Percentiles rank a stretch among this genome's conserved stretches.
Evolutionary conservation across 177 flowering plant species (phyloP).

Genomic region (Vitis hybrid): DNA sequence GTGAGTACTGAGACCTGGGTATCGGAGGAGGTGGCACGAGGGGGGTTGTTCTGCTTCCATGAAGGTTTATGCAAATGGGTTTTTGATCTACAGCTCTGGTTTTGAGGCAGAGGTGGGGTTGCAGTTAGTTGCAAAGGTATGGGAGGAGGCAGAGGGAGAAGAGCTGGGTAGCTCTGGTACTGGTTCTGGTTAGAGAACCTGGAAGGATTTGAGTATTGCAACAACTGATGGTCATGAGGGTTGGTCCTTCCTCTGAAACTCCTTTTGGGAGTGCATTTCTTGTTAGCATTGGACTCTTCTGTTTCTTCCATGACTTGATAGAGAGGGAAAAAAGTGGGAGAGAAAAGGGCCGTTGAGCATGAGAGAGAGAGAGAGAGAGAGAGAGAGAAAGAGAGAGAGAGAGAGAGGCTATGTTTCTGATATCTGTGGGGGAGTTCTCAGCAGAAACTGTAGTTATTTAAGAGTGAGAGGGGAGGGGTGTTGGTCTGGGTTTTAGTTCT

Average conservation of each 20-base stretch:
- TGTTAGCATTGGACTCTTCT: slow-evolving; percentile 42
- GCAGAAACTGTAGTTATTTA: slow-evolving; percentile 25
- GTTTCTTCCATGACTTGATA: slow-evolving; percentile 48
- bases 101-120: slow-evolving; percentile 43
- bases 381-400: slow-evolving; percentile 5
- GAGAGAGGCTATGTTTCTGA: slow-evolving; percentile 1
- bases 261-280: slow-evolving; percentile 45
- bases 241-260: slow-evolving; percentile 28
- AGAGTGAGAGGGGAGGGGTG: slow-evolving; percentile 23
- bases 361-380: slow-evolving; percentile 7
- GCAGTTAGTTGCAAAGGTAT: slow-evolving; percentile 43
- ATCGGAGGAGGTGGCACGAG: slow-evolving; percentile 50
- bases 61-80: slow-evolving; percentile 50
- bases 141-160: slow-evolving; percentile 66
- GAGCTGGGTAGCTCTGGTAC: slow-evolving; percentile 48
- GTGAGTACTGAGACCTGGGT: slow-evolving; percentile 30
- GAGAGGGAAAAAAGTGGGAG: slow-evolving; percentile 4
- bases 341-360: slow-evolving; percentile 4
- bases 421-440: slow-evolving; percentile 2
- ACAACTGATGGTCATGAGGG: slow-evolving; percentile 24
- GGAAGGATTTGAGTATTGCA: slow-evolving; percentile 33
- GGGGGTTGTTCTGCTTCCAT: slow-evolving; percentile 39
- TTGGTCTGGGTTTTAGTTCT: slow-evolving; percentile 14
- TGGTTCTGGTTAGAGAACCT: slow-evolving; percentile 39
- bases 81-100: slow-evolving; percentile 42